These are phyloP conservation scores for Carex myosuroides DNA, from an alignment of 176 grass and related monocot species.

Conservation along the genomic window DNA sequence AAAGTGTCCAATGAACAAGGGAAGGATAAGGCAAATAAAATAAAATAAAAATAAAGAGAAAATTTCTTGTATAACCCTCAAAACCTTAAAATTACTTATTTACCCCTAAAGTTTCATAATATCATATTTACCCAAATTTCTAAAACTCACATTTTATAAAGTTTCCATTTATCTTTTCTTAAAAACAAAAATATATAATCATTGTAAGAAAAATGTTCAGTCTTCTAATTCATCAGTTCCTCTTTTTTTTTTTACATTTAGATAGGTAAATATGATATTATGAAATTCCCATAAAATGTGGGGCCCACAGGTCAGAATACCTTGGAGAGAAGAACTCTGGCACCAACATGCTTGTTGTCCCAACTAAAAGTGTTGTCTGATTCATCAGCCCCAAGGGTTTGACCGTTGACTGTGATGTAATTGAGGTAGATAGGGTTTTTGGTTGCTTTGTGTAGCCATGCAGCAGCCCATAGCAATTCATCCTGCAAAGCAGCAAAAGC, in stretches of 20 bases:
- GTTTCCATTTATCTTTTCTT: too few relatives aligned
- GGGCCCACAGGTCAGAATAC: conserved; percentile 8
- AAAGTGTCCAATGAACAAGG: neutral
- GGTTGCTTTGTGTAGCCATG: conserved; percentile 92
- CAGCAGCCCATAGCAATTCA: conserved; percentile 81
- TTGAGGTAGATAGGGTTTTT: conserved; percentile 48
- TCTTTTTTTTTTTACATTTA: too few relatives aligned
- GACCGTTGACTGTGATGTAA: conserved; percentile 87
- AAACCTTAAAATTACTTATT: too few relatives aligned
- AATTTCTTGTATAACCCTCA: too few relatives aligned
- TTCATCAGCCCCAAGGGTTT: conserved; percentile 80
- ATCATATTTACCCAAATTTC: too few relatives aligned
- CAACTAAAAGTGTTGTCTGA: conserved; percentile 87
- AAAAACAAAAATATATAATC: too few relatives aligned
- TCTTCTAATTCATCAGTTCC: too few relatives aligned
- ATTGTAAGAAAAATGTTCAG: too few relatives aligned
- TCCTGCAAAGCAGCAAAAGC: conserved; percentile 31
- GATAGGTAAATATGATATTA: too few relatives aligned
- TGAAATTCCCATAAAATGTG: neutral
- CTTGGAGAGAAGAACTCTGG: conserved; percentile 71
- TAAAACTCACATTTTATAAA: too few relatives aligned
- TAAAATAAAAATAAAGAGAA: neutral
- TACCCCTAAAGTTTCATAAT: too few relatives aligned
- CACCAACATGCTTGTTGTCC: conserved; percentile 99
- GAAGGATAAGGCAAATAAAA: neutral